Evolutionary conservation across 805 yeast genomes (phyloP).

Genomic region (Candida tibetensis): DNA sequence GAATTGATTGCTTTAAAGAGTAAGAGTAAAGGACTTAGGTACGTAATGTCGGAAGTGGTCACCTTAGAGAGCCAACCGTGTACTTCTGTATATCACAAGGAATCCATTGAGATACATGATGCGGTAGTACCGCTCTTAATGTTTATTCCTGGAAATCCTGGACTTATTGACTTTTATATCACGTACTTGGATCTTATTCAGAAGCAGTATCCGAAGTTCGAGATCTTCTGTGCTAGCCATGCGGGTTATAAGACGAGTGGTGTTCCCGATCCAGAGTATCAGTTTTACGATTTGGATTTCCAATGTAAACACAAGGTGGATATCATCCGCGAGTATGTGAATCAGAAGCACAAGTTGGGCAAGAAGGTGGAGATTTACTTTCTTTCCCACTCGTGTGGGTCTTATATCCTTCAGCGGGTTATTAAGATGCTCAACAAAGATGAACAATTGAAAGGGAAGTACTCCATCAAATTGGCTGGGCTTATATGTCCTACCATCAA

Average conservation of each 20-base stretch:
- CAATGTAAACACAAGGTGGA: slow-evolving; percentile 59
- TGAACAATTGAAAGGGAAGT: slow-evolving; percentile 17
- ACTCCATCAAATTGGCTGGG: slow-evolving; percentile 47
- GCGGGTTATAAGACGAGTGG: slow-evolving; percentile 45
- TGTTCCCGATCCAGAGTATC: slow-evolving; percentile 15
- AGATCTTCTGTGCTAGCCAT: slow-evolving; percentile 61
- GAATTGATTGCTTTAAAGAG: too few species aligned
- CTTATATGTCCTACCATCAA: slow-evolving; percentile 68
- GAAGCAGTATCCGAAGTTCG: slow-evolving; percentile 41
- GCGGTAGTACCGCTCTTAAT: slow-evolving; percentile 36
- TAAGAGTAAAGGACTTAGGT: too few species aligned
- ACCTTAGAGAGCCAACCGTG: slow-evolving; percentile 11
- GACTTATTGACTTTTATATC: slow-evolving; percentile 61
- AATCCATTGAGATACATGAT: slow-evolving; percentile 2
- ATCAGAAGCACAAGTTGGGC: slow-evolving; percentile 8
- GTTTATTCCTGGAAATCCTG: slow-evolving; percentile 78
- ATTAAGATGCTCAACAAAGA: slow-evolving; percentile 29
- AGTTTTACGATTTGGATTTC: slow-evolving; percentile 43
- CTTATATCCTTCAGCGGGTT: slow-evolving; percentile 58
- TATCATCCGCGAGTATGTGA: slow-evolving; percentile 40
- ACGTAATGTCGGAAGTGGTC: slow-evolving; percentile 1
- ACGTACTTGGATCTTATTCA: slow-evolving; percentile 49
- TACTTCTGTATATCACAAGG: slow-evolving; percentile 16
- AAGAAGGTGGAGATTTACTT: slow-evolving; percentile 37
- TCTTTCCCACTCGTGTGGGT: slow-evolving; percentile 73